Conservation (phyloP, 495 filamentous ascomycete species). For the Trichocladium antarcticum region DNA sequence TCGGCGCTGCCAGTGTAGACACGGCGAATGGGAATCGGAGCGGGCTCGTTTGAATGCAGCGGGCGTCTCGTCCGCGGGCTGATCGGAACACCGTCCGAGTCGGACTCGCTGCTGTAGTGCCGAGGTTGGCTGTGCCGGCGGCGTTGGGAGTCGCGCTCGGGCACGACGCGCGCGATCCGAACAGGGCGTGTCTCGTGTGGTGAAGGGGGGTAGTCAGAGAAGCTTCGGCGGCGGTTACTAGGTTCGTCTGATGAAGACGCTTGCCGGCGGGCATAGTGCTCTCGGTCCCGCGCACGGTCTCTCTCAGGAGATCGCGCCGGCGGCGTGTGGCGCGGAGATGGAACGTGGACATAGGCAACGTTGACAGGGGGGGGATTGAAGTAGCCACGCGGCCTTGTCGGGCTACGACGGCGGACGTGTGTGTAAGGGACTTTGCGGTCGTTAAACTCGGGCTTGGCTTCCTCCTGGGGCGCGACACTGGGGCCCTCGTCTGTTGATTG, state of each 20-base stretch:
- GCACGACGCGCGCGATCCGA: slow-evolving; percentile 12
- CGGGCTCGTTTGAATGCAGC: slow-evolving; percentile 17
- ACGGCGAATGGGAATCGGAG: slow-evolving; percentile 17
- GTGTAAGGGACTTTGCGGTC: slow-evolving; percentile 16
- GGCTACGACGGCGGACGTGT: slow-evolving; percentile 16
- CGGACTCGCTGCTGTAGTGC: slow-evolving; percentile 18
- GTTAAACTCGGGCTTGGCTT: slow-evolving; percentile 16
- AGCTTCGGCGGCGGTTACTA: slow-evolving; percentile 19
- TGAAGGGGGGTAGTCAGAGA: slow-evolving; percentile 18
- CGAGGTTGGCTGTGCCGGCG: slow-evolving; percentile 24
- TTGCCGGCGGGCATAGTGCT: slow-evolving; percentile 18
- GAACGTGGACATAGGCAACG: slow-evolving; percentile 19
- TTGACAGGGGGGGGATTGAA: slow-evolving; percentile 15
- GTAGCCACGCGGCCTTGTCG: slow-evolving; percentile 15
- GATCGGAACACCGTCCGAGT: slow-evolving; percentile 11
- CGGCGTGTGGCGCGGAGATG: slow-evolving; percentile 1
- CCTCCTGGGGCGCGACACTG: slow-evolving; percentile 12
- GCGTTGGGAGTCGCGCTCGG: slow-evolving; percentile 10
- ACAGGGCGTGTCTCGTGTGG: slow-evolving; percentile 14
- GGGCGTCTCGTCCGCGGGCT: slow-evolving; percentile 10
- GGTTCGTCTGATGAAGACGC: slow-evolving; percentile 19
- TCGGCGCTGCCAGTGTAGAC: slow-evolving; percentile 16
- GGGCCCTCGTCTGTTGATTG: slow-evolving; percentile 6
- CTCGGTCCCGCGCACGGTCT: slow-evolving; percentile 14
- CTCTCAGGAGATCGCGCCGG: slow-evolving; percentile 18